Conservation (phyloP, 441 rosid species). For the Erysimum cheiri region DNA sequence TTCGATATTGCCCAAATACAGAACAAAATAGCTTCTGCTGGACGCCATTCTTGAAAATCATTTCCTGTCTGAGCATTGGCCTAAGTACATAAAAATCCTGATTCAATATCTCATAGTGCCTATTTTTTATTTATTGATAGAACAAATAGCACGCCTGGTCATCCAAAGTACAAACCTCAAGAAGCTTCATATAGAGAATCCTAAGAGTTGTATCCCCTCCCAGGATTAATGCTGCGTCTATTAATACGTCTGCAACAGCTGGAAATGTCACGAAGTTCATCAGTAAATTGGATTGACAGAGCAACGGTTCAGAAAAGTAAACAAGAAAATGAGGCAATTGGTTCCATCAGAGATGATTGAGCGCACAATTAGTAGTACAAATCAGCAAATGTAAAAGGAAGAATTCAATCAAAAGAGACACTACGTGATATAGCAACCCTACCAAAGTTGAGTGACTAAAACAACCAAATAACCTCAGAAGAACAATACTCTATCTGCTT, state of each 20-base stretch:
- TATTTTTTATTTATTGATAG: neutral
- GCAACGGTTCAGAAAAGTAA: slow-evolving; percentile 33
- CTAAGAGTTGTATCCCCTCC: slow-evolving; percentile 90
- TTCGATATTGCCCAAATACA: slow-evolving; percentile 93
- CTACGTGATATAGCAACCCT: slow-evolving; percentile 22
- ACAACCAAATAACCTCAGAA: slow-evolving; percentile 29
- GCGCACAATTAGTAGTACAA: slow-evolving; percentile 2
- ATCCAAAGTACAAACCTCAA: slow-evolving; percentile 65
- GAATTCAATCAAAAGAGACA: slow-evolving; percentile 3
- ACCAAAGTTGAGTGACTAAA: slow-evolving; percentile 27
- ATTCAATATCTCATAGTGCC: slow-evolving; percentile 19
- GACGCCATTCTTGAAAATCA: slow-evolving; percentile 81
- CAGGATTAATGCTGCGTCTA: slow-evolving; percentile 91
- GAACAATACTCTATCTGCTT: slow-evolving; percentile 28
- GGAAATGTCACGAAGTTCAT: slow-evolving; percentile 54
- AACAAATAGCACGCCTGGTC: slow-evolving; percentile 5
- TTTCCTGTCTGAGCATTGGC: slow-evolving; percentile 80
- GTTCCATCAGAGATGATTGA: slow-evolving; percentile 7
- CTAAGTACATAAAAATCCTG: slow-evolving; percentile 45
- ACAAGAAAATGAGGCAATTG: slow-evolving; percentile 24
- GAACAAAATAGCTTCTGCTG: slow-evolving; percentile 97
- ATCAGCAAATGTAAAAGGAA: slow-evolving; percentile 7
- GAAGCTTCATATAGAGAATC: slow-evolving; percentile 89
- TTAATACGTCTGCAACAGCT: slow-evolving; percentile 99
- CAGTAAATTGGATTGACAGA: slow-evolving; percentile 45